Conservation (phyloP, 148 eudicot genomes). For the Vaccinium myrtillus region DNA sequence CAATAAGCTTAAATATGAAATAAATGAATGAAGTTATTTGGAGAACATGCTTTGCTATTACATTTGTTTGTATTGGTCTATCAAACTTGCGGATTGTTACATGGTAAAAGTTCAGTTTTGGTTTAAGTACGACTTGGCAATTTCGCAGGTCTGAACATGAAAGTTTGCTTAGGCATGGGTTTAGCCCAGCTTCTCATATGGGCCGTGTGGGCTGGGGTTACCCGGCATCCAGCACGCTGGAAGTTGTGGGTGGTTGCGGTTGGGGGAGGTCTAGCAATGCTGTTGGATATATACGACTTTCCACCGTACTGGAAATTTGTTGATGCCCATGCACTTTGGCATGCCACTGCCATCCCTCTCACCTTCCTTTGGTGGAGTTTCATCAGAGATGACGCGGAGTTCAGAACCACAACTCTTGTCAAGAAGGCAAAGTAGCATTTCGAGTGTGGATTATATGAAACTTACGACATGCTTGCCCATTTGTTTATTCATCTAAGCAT, state of each 20-base stretch:
- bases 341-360: constrained; percentile 64
- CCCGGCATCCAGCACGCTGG: constrained; percentile 64
- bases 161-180: constrained; percentile 52
- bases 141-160: constrained; percentile 62
- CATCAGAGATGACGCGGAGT: constrained; percentile 79
- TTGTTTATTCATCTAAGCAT: not conserved
- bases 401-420: constrained; percentile 44
- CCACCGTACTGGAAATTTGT: constrained; percentile 70
- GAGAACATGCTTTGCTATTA: not conserved
- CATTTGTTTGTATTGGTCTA: not conserved
- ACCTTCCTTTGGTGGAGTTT: constrained; percentile 89
- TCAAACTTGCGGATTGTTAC: not conserved
- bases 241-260: constrained; percentile 55
- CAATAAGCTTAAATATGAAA: not conserved
- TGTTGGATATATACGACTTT: constrained; percentile 61
- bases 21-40: not conserved
- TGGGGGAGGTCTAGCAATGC: constrained; percentile 55
- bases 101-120: not conserved
- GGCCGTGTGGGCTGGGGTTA: constrained; percentile 69
- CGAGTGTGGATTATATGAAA: not conserved
- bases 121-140: not conserved
- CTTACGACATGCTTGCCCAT: not conserved
- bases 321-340: constrained; percentile 83
- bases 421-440: constrained; percentile 56
- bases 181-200: constrained; percentile 55